Evolutionary conservation across 495 filamentous ascomycete genomes (phyloP).

Genomic region (Tuber brumale): DNA sequence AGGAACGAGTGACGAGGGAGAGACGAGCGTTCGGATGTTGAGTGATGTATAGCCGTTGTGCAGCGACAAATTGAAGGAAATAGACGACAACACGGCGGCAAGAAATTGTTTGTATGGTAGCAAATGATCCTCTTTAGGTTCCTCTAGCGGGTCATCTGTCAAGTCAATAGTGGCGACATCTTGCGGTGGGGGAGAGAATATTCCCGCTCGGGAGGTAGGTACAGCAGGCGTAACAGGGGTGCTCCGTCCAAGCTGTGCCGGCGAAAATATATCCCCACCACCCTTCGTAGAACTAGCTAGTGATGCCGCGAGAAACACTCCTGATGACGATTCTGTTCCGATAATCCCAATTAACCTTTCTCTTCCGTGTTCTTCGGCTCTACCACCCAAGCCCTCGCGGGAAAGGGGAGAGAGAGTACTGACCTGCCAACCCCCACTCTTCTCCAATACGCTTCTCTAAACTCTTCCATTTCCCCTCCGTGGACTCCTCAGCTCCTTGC

Average conservation of each 20-base stretch:
- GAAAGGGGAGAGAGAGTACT: neutral
- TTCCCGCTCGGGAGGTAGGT: conserved; percentile 19
- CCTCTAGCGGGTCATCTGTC: conserved; percentile 36
- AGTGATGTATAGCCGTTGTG: conserved; percentile 36
- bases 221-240: conserved; percentile 25
- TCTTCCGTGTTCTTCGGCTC: neutral
- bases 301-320: conserved; percentile 34
- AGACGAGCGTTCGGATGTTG: conserved; percentile 38
- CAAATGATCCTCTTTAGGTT: conserved; percentile 12
- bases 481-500: conserved; percentile 36
- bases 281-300: conserved; percentile 21
- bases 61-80: conserved; percentile 32
- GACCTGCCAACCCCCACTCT: conserved; percentile 38
- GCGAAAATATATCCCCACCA: neutral
- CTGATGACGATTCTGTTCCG: conserved; percentile 26
- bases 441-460: conserved; percentile 30
- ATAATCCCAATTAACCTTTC: neutral
- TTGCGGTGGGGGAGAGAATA: conserved; percentile 24
- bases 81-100: conserved; percentile 28
- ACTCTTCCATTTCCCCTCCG: conserved; percentile 38
- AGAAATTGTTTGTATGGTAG: conserved; percentile 29
- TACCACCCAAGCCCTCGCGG: neutral
- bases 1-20: conserved; percentile 26
- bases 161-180: conserved; percentile 32
- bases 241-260: conserved; percentile 2